Evolutionary conservation across 106 monocot genomes (phyloP).

Genomic region (Iris macrosiphon): DNA sequence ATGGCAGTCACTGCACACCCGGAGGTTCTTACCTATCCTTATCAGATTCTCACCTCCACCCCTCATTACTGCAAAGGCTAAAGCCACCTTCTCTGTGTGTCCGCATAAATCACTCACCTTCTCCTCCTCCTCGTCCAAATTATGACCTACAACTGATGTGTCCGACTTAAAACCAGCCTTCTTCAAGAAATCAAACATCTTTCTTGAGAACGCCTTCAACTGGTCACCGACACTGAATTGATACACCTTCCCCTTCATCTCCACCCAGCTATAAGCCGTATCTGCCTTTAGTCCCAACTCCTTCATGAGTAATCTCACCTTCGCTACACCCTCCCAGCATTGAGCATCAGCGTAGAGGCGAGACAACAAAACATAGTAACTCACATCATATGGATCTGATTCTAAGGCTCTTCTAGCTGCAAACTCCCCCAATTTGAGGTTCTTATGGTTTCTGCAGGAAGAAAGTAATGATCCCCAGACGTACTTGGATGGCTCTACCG

Average conservation of each 20-base stretch:
- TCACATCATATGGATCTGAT: slow-evolving; percentile 26
- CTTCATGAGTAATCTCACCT: slow-evolving; percentile 28
- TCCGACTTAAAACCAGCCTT: slow-evolving; percentile 19
- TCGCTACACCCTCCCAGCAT: slow-evolving; percentile 26
- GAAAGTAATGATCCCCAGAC: slow-evolving; percentile 46
- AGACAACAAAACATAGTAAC: slow-evolving; percentile 27
- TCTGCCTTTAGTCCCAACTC: slow-evolving; percentile 24
- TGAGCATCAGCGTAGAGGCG: slow-evolving; percentile 30
- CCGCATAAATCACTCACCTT: slow-evolving; percentile 30
- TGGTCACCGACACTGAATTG: slow-evolving; percentile 24
- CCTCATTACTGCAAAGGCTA: slow-evolving; percentile 24
- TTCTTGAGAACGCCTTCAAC: slow-evolving; percentile 10
- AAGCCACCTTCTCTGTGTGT: slow-evolving; percentile 42
- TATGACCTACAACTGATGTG: slow-evolving; percentile 21
- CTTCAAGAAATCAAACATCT: slow-evolving; percentile 16
- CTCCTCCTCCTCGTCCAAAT: slow-evolving; percentile 7
- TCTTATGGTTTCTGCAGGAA: slow-evolving; percentile 37
- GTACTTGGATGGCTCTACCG: slow-evolving; percentile 25
- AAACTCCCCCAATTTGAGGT: slow-evolving; percentile 31
- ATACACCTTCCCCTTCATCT: slow-evolving; percentile 30
- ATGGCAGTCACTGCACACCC: slow-evolving; percentile 36
- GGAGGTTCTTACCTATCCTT: slow-evolving; percentile 34
- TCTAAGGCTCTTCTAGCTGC: slow-evolving; percentile 29
- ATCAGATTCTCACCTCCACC: slow-evolving; percentile 15
- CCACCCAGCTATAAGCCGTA: slow-evolving; percentile 41